Conservation (phyloP, 2,329 filamentous ascomycete genomes). For the Lachnellula hyalina region DNA sequence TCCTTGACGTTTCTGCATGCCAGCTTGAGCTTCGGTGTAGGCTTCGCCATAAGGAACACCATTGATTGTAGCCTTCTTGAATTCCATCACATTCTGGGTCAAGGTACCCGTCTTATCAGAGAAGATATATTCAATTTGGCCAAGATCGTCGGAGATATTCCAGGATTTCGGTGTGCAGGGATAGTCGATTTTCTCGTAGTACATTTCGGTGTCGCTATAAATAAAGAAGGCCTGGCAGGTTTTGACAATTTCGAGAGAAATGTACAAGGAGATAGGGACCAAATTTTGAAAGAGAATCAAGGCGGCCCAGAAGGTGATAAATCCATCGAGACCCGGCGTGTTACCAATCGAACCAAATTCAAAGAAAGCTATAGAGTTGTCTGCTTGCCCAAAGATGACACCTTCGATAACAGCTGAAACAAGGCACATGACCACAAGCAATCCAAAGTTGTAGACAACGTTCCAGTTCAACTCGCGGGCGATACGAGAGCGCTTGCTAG, state of each 20-base stretch:
- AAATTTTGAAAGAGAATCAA: constrained; percentile 97
- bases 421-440: constrained; percentile 86
- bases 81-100: constrained; percentile 96
- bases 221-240: constrained; percentile 95
- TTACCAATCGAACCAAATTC: constrained; percentile 80
- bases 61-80: constrained; percentile 97
- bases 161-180: constrained; percentile 96
- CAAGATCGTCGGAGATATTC: constrained; percentile 98
- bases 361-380: constrained; percentile 75
- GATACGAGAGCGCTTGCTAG: constrained; percentile 87
- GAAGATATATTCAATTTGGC: constrained; percentile 98
- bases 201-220: constrained; percentile 94
- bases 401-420: constrained; percentile 81
- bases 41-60: constrained; percentile 95
- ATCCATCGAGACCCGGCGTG: constrained; percentile 71
- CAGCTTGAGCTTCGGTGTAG: constrained; percentile 93
- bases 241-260: constrained; percentile 91
- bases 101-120: constrained; percentile 89
- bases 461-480: constrained; percentile 95
- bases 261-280: constrained; percentile 96
- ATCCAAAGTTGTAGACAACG: constrained; percentile 91
- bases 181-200: constrained; percentile 90
- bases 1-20: constrained; percentile 89
- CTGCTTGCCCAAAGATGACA: constrained; percentile 67
- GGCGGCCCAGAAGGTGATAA: constrained; percentile 95